Conservation (phyloP, 768 basidiomycete genomes). For the Pisolithus marmoratus region DNA sequence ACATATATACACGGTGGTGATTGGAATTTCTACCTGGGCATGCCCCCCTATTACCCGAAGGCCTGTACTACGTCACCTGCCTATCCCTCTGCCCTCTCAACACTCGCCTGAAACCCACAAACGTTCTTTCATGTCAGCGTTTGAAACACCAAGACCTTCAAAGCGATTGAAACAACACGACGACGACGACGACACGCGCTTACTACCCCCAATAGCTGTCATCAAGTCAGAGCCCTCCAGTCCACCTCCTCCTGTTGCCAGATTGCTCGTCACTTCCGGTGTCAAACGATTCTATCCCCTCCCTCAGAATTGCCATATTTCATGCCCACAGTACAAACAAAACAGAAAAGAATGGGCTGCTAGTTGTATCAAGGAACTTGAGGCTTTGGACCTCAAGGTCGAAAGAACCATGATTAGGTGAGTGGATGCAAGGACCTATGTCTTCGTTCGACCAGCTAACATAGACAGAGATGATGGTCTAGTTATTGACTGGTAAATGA, state of each 20-base stretch:
- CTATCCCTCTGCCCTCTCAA: too few species aligned
- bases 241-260: slow-evolving; percentile 11
- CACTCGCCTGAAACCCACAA: neutral
- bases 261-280: slow-evolving; percentile 19
- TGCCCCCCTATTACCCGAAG: too few species aligned
- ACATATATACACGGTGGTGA: too few species aligned
- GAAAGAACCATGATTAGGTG: slow-evolving; percentile 25
- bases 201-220: neutral
- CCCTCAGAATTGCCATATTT: slow-evolving; percentile 19
- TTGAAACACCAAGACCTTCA: neutral
- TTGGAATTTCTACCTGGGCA: too few species aligned
- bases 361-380: slow-evolving; percentile 14
- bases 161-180: slow-evolving; percentile 12
- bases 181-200: neutral
- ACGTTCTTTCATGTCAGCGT: neutral
- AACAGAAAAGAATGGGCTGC: slow-evolving; percentile 20
- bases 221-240: slow-evolving; percentile 20
- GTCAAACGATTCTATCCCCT: slow-evolving; percentile 24
- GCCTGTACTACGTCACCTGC: too few species aligned
- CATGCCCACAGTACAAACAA: slow-evolving; percentile 12
- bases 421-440: slow-evolving; percentile 2
- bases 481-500: slow-evolving; percentile 24
- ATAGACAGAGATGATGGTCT: slow-evolving; percentile 24
- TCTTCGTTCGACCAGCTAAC: neutral
- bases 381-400: slow-evolving; percentile 14